These are phyloP conservation scores for Coemansia sp. DNA, from an alignment of 192 early-diverging fungal genomes.

Conservation along the genomic window DNA sequence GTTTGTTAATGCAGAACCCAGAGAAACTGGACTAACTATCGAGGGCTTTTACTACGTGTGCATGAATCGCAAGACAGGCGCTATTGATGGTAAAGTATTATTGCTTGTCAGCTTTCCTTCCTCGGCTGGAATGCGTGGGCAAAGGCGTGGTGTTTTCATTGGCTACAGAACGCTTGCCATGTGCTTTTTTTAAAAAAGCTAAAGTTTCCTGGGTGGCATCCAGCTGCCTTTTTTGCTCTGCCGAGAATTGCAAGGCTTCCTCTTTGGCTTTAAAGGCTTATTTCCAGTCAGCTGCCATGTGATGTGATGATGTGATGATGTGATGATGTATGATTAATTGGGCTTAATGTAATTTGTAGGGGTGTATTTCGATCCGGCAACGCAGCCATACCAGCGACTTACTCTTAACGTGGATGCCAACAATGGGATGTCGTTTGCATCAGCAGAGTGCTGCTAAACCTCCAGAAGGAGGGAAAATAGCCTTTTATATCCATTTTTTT, in stretches of 20 bases:
- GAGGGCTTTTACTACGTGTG: conserved; percentile 69
- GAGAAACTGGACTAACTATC: conserved; percentile 61
- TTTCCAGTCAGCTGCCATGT: conserved; percentile 4
- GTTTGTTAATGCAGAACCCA: conserved; percentile 57
- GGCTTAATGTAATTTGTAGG: conserved; percentile 21
- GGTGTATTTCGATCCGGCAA: conserved; percentile 40
- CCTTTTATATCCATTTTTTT: not conserved
- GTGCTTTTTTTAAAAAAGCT: not conserved
- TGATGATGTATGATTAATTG: not conserved
- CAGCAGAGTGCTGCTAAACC: conserved; percentile 24
- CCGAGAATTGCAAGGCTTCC: no score
- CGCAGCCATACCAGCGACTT: conserved; percentile 41
- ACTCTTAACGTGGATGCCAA: conserved; percentile 22
- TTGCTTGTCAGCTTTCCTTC: not conserved
- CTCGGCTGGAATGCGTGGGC: not conserved
- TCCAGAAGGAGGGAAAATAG: not conserved
- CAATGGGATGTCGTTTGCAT: conserved; percentile 29
- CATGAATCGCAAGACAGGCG: conserved; percentile 58
- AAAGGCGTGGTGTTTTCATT: not conserved
- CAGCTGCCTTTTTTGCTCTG: no score
- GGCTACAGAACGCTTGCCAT: no score
- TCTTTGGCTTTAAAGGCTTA: not conserved
- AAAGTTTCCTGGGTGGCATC: not conserved
- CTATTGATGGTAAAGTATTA: conserved; percentile 51
- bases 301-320: not conserved